Evolutionary conservation across 306 rosid species (phyloP), one percentile per base, ranked within the genome.

Genomic region (Prinsepia uniflora): DNA sequence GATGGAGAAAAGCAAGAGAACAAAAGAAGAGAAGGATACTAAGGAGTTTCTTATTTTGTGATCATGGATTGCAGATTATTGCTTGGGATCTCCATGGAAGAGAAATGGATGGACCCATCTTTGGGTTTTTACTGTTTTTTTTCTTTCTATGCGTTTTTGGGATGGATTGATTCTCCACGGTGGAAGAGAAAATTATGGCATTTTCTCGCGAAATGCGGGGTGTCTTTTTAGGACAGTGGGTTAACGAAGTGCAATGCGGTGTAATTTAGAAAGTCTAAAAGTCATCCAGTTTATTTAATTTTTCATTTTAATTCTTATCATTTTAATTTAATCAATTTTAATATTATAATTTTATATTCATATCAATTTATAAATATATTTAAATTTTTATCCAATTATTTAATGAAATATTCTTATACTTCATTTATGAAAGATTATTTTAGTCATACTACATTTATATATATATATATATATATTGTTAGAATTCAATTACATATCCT

Each of bases 31-130:
- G 41, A 71, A 20, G 47, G 57, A 66, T 19, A 18, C n/a, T 67
- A 60, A 24, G 61, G 42, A 50, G 8, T 49, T 68, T 62, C 17
- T 36, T 76, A 10, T 24, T 67, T 34, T n/a, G 57, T 65, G 41
- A 67, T 12, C 22, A 14, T 5, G 41, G 44, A 4, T 15, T 43
- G 45, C 55, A 45, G 41, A 39, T 11, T 41, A 11, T 50, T 72
- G 45, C n/a, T 80, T 67, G 80, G 67, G 73, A 83, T 63, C 84
- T 65, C 81, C 82, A 80, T 68, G 84, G 75, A 83, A 49, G 71
- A 73, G 72, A 68, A 74, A 41, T 44, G 49, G 59, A 75, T 64
- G 58, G 82, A 47, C 67, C 49, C 76, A 68, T 77, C 64, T 70
- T 56, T 70, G 75, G 67, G 80, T 46, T 70, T 68, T 34, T 24